phyloP scores from a whole-genome alignment of 148 eudicot genomes.

The Chenopodium quinoa region DNA sequence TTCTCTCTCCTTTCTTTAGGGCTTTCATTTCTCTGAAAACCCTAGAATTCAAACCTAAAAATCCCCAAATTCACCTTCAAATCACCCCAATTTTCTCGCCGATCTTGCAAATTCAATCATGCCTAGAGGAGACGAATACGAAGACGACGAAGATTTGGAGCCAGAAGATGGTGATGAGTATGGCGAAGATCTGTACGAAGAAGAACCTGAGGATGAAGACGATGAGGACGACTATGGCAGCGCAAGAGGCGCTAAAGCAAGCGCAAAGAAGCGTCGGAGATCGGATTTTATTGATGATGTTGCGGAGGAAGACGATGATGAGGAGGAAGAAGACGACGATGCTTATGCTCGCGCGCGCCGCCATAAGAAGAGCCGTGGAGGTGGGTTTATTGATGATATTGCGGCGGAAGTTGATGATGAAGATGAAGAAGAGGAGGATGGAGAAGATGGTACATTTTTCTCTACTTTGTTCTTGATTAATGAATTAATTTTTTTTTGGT shows the following conservation, averaged over 20 bases:
- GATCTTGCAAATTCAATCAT: slow-evolving; percentile 20
- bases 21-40: slow-evolving; percentile 12
- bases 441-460: slow-evolving; percentile 65
- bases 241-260: slow-evolving; percentile 17
- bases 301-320: slow-evolving; percentile 81
- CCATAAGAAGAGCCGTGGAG: slow-evolving; percentile 27
- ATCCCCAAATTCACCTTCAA: background rate
- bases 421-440: slow-evolving; percentile 90
- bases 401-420: slow-evolving; percentile 68
- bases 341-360: slow-evolving; percentile 32
- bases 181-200: slow-evolving; percentile 31
- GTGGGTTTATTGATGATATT: slow-evolving; percentile 55
- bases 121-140: slow-evolving; percentile 26
- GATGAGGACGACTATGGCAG: slow-evolving; percentile 29
- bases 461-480: no score
- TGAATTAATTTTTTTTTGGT: background rate
- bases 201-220: slow-evolving; percentile 43
- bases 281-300: slow-evolving; percentile 59
- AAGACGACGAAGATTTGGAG: slow-evolving; percentile 48
- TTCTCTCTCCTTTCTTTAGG: background rate
- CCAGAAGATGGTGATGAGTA: slow-evolving; percentile 46
- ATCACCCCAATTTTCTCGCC: background rate
- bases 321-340: slow-evolving; percentile 58
- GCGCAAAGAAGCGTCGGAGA: slow-evolving; percentile 51
- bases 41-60: slow-evolving; percentile 6